These are phyloP conservation scores for Crassisporium funariophilum DNA, from an alignment of 768 basidiomycete genomes.

Conservation along the genomic window DNA sequence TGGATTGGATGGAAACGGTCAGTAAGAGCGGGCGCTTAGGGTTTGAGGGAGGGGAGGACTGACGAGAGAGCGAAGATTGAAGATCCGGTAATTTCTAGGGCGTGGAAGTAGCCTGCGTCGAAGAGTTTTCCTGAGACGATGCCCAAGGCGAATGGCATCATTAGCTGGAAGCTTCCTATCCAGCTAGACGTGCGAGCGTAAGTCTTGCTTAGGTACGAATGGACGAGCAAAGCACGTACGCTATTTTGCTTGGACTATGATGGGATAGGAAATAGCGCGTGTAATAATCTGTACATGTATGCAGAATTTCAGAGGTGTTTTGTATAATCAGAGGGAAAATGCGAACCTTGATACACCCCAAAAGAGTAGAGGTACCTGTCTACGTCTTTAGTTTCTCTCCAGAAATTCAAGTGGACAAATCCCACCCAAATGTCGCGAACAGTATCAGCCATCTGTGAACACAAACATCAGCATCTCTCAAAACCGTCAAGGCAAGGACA, in stretches of 20 bases:
- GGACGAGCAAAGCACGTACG: constrained; percentile 25
- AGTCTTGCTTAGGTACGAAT: neutral
- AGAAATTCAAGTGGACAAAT: neutral
- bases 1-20: constrained; percentile 25
- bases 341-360: constrained; percentile 33
- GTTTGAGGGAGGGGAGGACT: neutral
- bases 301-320: constrained; percentile 17
- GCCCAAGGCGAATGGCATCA: constrained; percentile 41
- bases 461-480: too few relatives aligned
- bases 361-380: constrained; percentile 28
- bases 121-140: constrained; percentile 42
- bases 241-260: constrained; percentile 40
- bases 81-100: constrained; percentile 19
- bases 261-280: constrained; percentile 36
- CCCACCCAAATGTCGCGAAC: constrained; percentile 41
- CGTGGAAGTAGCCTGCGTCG: constrained; percentile 47
- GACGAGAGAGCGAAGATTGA: constrained; percentile 25
- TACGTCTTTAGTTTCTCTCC: constrained; percentile 13
- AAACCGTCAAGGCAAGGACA: too few relatives aligned
- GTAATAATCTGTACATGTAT: constrained; percentile 43
- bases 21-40: constrained; percentile 15
- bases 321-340: neutral
- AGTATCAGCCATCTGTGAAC: constrained; percentile 33
- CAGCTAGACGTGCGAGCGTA: constrained; percentile 31
- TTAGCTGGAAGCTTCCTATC: constrained; percentile 52